These are phyloP conservation scores for Pugionium dolabratum DNA, from an alignment of 345 rosid genomes.

Conservation along the genomic window DNA sequence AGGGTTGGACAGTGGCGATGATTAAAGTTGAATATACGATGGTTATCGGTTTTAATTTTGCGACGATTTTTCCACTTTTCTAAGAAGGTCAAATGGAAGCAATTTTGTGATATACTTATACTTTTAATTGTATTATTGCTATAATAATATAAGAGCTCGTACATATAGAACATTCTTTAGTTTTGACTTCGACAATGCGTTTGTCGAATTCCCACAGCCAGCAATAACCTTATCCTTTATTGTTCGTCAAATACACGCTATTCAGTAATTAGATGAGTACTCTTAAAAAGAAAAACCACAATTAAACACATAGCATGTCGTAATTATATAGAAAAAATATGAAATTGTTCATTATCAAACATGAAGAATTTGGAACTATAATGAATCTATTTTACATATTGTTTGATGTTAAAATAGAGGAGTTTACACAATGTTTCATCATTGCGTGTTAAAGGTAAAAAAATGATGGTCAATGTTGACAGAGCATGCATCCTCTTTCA, in stretches of 20 bases:
- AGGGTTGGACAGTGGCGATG: neutral
- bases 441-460: neutral
- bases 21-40: neutral
- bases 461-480: neutral
- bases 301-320: neutral
- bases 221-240: neutral
- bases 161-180: constrained; percentile 7
- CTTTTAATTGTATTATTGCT: neutral
- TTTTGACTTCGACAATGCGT: constrained; percentile 28
- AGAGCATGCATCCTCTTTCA: neutral
- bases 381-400: neutral
- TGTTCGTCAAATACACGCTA: neutral
- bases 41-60: neutral
- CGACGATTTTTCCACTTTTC: constrained; percentile 1
- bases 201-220: constrained; percentile 1
- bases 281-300: neutral
- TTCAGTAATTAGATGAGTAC: neutral
- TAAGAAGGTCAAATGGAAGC: constrained; percentile 17
- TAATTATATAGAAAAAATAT: neutral
- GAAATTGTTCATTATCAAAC: neutral
- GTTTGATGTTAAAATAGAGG: too few species aligned
- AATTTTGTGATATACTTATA: neutral
- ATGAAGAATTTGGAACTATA: neutral
- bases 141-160: neutral
- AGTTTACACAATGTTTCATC: neutral